Evolutionary conservation across 2,329 filamentous ascomycete species (phyloP).

Genomic region (Colletotrichum australisinense): DNA sequence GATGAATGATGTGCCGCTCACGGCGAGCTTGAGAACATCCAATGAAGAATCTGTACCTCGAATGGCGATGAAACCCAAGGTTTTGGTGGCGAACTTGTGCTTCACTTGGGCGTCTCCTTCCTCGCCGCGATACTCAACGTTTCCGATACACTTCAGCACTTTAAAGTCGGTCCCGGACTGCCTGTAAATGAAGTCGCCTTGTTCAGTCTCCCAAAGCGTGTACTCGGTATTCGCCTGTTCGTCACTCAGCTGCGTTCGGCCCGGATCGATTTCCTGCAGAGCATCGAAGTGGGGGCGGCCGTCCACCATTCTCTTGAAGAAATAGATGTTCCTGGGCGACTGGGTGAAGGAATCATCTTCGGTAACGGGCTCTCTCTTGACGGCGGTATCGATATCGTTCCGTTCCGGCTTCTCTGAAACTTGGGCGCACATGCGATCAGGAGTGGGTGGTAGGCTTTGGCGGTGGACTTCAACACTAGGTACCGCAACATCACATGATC

Average conservation of each 20-base stretch:
- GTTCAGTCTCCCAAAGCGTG: neutral
- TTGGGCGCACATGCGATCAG: too few relatives aligned
- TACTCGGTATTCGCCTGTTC: neutral
- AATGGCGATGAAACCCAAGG: neutral
- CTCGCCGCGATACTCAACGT: rapidly evolving
- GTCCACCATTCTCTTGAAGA: conserved; percentile 1
- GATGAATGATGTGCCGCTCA: neutral
- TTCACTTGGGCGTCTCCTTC: neutral
- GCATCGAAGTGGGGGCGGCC: neutral
- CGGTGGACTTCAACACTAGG: neutral
- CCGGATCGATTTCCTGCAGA: neutral
- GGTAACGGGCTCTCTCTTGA: neutral
- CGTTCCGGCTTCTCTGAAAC: too few relatives aligned
- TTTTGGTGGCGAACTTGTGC: neutral
- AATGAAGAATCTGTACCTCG: neutral
- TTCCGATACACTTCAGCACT: neutral
- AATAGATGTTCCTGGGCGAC: neutral
- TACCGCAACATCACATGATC: neutral
- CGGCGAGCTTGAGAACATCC: neutral
- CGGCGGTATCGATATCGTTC: neutral
- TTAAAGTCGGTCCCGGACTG: neutral
- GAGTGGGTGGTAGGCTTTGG: too few relatives aligned
- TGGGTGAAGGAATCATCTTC: too few relatives aligned
- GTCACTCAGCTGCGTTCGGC: neutral
- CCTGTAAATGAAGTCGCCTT: neutral